Evolutionary conservation across 305 asterid genomes (phyloP).

Genomic region (Euphrasia arctica): DNA sequence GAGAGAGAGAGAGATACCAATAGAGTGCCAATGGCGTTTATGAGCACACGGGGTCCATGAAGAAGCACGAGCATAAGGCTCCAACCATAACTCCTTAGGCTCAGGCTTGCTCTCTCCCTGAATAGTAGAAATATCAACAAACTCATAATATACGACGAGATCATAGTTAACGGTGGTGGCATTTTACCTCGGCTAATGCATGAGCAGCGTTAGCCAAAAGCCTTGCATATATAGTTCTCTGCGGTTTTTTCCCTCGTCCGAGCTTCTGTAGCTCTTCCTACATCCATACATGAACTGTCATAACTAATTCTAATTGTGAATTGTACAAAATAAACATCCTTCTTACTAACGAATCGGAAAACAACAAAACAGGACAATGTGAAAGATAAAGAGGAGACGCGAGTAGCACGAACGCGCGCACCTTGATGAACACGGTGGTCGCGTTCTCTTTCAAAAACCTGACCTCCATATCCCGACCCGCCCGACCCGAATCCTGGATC

Average conservation of each 20-base stretch:
- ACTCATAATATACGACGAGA: conserved; percentile 7
- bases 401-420: conserved; percentile 20
- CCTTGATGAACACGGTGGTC: conserved; percentile 64
- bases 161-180: conserved; percentile 20
- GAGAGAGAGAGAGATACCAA: conserved; percentile 40
- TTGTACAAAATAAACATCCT: too few relatives aligned
- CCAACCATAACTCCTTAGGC: conserved; percentile 44
- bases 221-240: conserved; percentile 73
- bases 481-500: conserved; percentile 57
- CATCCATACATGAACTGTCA: not conserved
- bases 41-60: conserved; percentile 92
- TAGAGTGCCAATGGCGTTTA: conserved; percentile 58
- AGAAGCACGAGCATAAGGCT: conserved; percentile 74
- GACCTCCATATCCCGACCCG: conserved; percentile 37
- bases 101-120: conserved; percentile 38
- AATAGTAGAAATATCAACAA: conserved; percentile 16
- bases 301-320: too few relatives aligned
- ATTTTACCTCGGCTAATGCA: conserved; percentile 77
- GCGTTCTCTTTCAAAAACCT: conserved; percentile 52
- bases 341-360: too few relatives aligned
- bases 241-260: conserved; percentile 70
- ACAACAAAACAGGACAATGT: too few relatives aligned
- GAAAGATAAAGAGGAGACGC: too few relatives aligned
- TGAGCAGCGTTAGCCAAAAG: conserved; percentile 87
- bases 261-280: conserved; percentile 34